Evolutionary conservation across 495 filamentous ascomycete species (phyloP), one percentile per base, ranked within the genome.

Genomic region (Tuber magnatum): DNA sequence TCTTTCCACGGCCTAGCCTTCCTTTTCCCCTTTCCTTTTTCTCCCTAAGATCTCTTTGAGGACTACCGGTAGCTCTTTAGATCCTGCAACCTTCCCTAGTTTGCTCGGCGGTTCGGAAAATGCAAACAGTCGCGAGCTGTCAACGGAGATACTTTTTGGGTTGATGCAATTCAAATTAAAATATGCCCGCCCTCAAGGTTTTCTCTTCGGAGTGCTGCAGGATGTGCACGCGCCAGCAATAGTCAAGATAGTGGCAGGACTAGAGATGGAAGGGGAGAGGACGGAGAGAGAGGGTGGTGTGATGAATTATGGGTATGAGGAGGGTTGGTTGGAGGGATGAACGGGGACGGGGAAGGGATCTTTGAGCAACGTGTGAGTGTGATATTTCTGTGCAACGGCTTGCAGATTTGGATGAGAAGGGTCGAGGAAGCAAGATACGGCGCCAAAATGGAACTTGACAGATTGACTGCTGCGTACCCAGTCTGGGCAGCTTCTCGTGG

Each of bases 181-280:
- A 79, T 79, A 78, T 73, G 70, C 70, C 71, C 39, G 70, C 61
- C 75, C 77, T 72, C 77, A 80, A 68, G 74, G 76, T 80, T 80
- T 80, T 80, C 75, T 77, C 70, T 81, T 80, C 78, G 79, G 79
- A 81, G 79, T 28, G 72, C 79, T 80, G 79, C 79, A 80, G 79
- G 73, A 81, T 81, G 79, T 78, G 80, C 79, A 80, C 80, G 79
- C 74, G 78, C 79, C 80, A 75, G 78, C 72, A 80, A 78, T 75
- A 81, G 71, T 76, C 74, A 80, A 80, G 79, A 81, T 75, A 80
- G 41, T 18, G 16, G 12, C 56, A 65, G 56, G 71, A 73, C 78
- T 75, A 79, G 76, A 79, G 77, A 79, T 79, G 77, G 77, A 76
- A 79, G 77, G 70, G 76, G 75, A 79, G 76, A 77, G 72, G 78